Base-by-base conservation (phyloP, 2,329 filamentous ascomycete species). In the Stemphylium lycopersici region DNA sequence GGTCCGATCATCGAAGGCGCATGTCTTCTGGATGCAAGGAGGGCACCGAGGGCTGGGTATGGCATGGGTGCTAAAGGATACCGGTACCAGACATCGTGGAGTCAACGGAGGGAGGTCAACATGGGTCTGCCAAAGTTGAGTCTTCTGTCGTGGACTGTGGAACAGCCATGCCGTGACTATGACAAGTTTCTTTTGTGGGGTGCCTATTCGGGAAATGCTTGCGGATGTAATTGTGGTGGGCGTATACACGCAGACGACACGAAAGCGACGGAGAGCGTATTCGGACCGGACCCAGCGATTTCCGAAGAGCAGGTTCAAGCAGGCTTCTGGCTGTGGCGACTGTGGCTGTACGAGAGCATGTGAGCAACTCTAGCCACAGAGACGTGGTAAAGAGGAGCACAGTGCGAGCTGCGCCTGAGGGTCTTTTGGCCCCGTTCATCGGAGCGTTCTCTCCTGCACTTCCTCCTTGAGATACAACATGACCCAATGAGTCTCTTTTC, bases 401-500 rank as follows among this genome's bases (percentile, higher is more conserved):
- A 56, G 54, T 53, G 50, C 54, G 24, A 56, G 54, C 49, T 45
- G 54, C 40, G 49, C 44, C 44, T 44, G 43, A 18, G 46, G 40
- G 22, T 18, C 26, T 44, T n/a, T 41, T 22, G 11, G 41, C 22
- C 39, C 24, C 22, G 24, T 37, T 33, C n/a, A 32, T 20, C 40
- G 29, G 29, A 29, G 38, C 50, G 18, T 48, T 36, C 5, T 24
- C 34, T 41, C 43, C 33, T 32, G 29, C 38, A 45, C 18, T 13
- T 38, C 32, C 29, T 31, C 45, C 24, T 52, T 29, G 24, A 26
- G 11, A 49, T 38, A 12, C 48, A 43, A 6, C 33, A 71, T 70
- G 64, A 48, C 59, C 62, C 62, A 50, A 76, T 77, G 75, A 77
- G 69, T 63, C 59, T 76, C 50, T 67, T 78, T 37, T 73, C 73